Conservation (phyloP, 345 rosid genomes). For the Aquilaria sinensis region DNA sequence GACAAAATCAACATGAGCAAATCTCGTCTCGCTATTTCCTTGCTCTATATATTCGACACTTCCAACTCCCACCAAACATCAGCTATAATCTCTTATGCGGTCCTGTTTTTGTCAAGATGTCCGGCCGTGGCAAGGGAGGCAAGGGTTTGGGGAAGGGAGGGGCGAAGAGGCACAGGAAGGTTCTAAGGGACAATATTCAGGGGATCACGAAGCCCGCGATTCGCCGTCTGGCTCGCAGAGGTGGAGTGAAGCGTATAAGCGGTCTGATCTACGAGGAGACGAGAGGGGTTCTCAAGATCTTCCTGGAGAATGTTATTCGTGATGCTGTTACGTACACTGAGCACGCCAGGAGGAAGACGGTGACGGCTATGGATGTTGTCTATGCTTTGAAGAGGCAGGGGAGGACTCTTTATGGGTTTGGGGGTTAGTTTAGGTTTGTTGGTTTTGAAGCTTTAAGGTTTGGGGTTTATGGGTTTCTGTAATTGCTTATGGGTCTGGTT, state of each 20-base stretch:
- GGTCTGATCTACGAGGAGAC: slow-evolving; percentile 32
- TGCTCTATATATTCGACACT: background rate
- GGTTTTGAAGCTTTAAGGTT: background rate
- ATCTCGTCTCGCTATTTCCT: background rate
- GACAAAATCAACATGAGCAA: background rate
- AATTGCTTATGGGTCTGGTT: background rate
- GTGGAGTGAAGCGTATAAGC: slow-evolving; percentile 32
- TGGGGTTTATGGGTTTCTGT: background rate
- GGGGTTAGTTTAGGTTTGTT: slow-evolving; percentile 16
- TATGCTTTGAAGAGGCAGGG: slow-evolving; percentile 37
- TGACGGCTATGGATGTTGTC: slow-evolving; percentile 38
- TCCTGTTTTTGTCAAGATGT: slow-evolving; percentile 14
- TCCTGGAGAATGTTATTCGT: slow-evolving; percentile 33
- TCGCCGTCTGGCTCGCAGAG: slow-evolving; percentile 31
- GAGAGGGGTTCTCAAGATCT: slow-evolving; percentile 30
- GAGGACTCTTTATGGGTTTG: slow-evolving; percentile 29
- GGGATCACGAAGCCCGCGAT: slow-evolving; percentile 36
- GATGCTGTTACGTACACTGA: slow-evolving; percentile 34
- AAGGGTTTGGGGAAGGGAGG: slow-evolving; percentile 41
- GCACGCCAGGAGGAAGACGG: slow-evolving; percentile 34
- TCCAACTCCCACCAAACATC: background rate
- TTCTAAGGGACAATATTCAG: slow-evolving; percentile 31
- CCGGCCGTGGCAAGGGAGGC: slow-evolving; percentile 40
- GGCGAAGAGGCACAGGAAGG: slow-evolving; percentile 37
- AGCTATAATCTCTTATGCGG: background rate